These are phyloP conservation scores for Russula vinacea DNA, from an alignment of 768 basidiomycete species.

Conservation along the genomic window DNA sequence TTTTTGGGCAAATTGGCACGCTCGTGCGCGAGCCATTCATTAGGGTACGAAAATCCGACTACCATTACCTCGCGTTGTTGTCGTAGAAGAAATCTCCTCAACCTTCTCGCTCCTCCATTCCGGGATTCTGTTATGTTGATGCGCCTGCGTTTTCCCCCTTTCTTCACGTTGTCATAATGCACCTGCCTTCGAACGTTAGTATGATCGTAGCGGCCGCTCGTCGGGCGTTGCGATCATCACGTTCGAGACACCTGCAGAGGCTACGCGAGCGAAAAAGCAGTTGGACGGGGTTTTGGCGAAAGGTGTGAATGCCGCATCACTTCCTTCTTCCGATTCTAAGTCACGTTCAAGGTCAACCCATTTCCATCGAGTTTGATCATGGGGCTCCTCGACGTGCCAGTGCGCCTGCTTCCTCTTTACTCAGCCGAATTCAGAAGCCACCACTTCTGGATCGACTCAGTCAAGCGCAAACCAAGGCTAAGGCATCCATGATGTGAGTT, in stretches of 20 bases:
- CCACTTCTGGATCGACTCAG: slow-evolving; percentile 65
- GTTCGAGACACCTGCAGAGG: slow-evolving; percentile 76
- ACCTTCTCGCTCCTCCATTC: slow-evolving; percentile 41
- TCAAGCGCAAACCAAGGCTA: slow-evolving; percentile 41
- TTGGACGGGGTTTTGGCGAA: slow-evolving; percentile 86
- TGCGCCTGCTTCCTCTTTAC: slow-evolving; percentile 53
- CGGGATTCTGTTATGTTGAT: slow-evolving; percentile 25
- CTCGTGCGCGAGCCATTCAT: slow-evolving; percentile 89
- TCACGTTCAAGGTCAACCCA: slow-evolving; percentile 66
- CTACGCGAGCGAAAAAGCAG: slow-evolving; percentile 77
- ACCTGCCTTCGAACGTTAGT: slow-evolving; percentile 57
- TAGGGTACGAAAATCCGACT: slow-evolving; percentile 74
- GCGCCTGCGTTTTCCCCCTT: slow-evolving; percentile 21
- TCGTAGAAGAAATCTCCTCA: slow-evolving; percentile 55
- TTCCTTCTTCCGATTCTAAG: slow-evolving; percentile 14
- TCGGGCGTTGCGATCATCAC: slow-evolving; percentile 76
- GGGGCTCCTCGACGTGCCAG: slow-evolving; percentile 37
- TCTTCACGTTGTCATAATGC: slow-evolving; percentile 34
- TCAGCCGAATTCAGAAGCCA: slow-evolving; percentile 73
- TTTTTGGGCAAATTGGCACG: slow-evolving; percentile 91
- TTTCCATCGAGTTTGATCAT: slow-evolving; percentile 64
- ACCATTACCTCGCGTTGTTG: slow-evolving; percentile 47
- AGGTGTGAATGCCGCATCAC: slow-evolving; percentile 47
- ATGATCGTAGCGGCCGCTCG: slow-evolving; percentile 93
- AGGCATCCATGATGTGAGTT: slow-evolving; percentile 25